phyloP scores from a whole-genome alignment of 345 rosid genomes.

The Salix udensis region DNA sequence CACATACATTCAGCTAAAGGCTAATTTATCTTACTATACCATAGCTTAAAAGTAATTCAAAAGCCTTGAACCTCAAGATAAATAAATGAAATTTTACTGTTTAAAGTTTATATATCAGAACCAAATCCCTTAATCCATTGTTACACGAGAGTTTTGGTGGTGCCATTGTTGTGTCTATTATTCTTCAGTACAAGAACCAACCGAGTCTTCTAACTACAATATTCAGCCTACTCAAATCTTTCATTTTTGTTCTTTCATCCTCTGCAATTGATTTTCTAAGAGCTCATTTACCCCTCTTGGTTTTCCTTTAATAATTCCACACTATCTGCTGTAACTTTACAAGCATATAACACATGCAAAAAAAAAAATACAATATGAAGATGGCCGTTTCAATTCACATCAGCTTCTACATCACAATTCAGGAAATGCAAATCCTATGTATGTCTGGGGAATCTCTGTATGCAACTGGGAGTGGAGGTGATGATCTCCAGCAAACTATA shows the following conservation, averaged over 20 bases:
- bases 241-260: neutral
- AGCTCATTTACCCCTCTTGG: neutral
- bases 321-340: neutral
- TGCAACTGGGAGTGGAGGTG: neutral
- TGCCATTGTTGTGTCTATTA: neutral
- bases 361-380: neutral
- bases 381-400: neutral
- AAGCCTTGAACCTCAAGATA: neutral
- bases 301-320: neutral
- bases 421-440: neutral
- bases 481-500: neutral
- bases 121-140: neutral
- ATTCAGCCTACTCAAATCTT: neutral
- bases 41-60: neutral
- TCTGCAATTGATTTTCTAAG: neutral
- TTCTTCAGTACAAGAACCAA: neutral
- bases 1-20: neutral
- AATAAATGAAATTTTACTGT: neutral
- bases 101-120: neutral
- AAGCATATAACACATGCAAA: neutral
- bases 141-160: neutral
- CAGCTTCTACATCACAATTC: neutral
- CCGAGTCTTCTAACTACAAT: neutral
- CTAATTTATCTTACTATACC: neutral
- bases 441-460: neutral